Evolutionary conservation across 768 basidiomycete genomes (phyloP).

Genomic region (Kwoniella bestiolae): DNA sequence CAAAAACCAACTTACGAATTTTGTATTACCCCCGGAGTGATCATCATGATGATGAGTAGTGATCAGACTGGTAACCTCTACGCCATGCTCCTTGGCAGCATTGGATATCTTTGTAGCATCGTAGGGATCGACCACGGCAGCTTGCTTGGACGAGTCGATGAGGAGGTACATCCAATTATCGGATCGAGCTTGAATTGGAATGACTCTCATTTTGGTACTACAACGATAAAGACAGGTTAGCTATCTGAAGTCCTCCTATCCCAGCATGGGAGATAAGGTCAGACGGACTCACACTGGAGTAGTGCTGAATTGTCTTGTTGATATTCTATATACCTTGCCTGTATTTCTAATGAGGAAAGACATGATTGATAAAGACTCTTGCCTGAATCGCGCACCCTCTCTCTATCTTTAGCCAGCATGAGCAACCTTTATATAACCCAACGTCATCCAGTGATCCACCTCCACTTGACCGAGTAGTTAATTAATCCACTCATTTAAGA

Average conservation of each 20-base stretch:
- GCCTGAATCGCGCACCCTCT: no score
- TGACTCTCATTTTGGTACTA: slow-evolving; percentile 34
- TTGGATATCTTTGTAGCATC: slow-evolving; percentile 53
- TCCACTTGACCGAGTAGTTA: slow-evolving; percentile 5
- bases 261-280: neutral
- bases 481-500: neutral
- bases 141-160: slow-evolving; percentile 50
- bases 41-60: slow-evolving; percentile 94
- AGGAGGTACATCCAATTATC: slow-evolving; percentile 58
- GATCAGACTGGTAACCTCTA: slow-evolving; percentile 65
- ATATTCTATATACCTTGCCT: neutral
- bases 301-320: slow-evolving; percentile 5
- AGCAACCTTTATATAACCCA: neutral
- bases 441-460: slow-evolving; percentile 7
- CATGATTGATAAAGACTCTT: neutral
- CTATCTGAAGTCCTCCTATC: neutral
- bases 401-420: neutral
- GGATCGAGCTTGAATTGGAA: slow-evolving; percentile 50
- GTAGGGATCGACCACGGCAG: slow-evolving; percentile 55
- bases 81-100: slow-evolving; percentile 65
- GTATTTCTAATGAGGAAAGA: neutral
- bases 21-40: slow-evolving; percentile 79
- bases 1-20: slow-evolving; percentile 60
- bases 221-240: neutral
- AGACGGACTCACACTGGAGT: slow-evolving; percentile 1